Evolutionary conservation across 345 rosid species (phyloP).

Genomic region (Aegle marmelos): DNA sequence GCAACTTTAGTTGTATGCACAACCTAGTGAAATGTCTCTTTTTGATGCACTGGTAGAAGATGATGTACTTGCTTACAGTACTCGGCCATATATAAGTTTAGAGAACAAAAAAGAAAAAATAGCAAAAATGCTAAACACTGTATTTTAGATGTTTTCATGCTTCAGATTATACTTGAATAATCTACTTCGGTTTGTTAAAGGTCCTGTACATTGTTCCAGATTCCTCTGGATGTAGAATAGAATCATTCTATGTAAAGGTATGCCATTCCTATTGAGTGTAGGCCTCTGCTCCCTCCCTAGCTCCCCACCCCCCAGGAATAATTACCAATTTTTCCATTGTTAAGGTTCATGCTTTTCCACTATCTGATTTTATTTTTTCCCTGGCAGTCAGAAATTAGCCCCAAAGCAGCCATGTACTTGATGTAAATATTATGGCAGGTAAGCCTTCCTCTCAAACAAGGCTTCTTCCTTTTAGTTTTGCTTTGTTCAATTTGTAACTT

Average conservation of each 20-base stretch:
- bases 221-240: constrained; percentile 72
- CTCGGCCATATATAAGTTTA: not conserved
- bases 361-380: constrained; percentile 1
- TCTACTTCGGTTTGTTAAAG: constrained; percentile 67
- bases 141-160: constrained; percentile 1
- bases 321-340: not conserved
- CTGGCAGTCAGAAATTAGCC: constrained; percentile 78
- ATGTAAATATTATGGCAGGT: constrained; percentile 96
- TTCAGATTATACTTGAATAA: constrained; percentile 76
- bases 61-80: not conserved
- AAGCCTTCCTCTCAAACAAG: not conserved
- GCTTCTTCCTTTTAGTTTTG: not conserved
- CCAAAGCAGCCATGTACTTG: constrained; percentile 72
- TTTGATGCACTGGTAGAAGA: not conserved
- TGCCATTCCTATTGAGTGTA: not conserved
- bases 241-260: constrained; percentile 89
- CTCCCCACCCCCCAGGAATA: not conserved
- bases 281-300: no score
- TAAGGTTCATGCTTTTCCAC: constrained; percentile 7
- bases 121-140: not conserved
- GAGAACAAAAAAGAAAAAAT: not conserved
- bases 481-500: constrained; percentile 5
- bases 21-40: not conserved
- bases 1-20: not conserved
- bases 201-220: constrained; percentile 59